These are phyloP conservation scores for Camelina laxa DNA, from an alignment of 345 rosid genomes.

Conservation along the genomic window DNA sequence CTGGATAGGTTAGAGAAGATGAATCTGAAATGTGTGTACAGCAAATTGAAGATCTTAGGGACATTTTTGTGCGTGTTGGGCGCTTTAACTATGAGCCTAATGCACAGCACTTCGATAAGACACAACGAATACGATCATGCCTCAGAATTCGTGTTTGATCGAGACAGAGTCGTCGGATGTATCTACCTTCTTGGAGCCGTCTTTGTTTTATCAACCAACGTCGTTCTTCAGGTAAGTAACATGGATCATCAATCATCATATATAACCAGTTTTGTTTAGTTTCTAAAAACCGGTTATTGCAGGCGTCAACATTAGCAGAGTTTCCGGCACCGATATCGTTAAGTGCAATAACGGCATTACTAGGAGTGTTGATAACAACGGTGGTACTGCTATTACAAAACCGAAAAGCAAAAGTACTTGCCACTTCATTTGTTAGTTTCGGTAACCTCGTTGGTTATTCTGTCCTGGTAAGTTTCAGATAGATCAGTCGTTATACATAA, in stretches of 20 bases:
- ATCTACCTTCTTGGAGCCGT: conserved; percentile 77
- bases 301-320: conserved; percentile 73
- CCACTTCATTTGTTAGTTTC: conserved; percentile 50
- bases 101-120: conserved; percentile 59
- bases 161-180: conserved; percentile 72
- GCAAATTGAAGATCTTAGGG: conserved; percentile 78
- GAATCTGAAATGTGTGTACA: conserved; percentile 60
- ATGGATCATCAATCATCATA: background rate
- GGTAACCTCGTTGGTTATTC: conserved; percentile 55
- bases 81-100: conserved; percentile 79
- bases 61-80: conserved; percentile 77
- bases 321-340: conserved; percentile 94
- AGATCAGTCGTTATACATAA: background rate
- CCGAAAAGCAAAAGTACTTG: conserved; percentile 40
- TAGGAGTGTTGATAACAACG: conserved; percentile 69
- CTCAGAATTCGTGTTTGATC: conserved; percentile 48
- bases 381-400: conserved; percentile 52
- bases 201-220: conserved; percentile 61
- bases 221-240: conserved; percentile 70
- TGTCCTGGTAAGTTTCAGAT: conserved; percentile 53
- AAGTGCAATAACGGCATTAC: conserved; percentile 70
- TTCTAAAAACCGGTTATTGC: conserved; percentile 13
- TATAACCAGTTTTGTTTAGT: background rate
- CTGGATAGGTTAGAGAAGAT: conserved; percentile 75
- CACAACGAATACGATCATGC: conserved; percentile 22